Base-by-base conservation (phyloP, 228 moss, liverwort and hornwort genomes). In the Sphagnum magellanicum region DNA sequence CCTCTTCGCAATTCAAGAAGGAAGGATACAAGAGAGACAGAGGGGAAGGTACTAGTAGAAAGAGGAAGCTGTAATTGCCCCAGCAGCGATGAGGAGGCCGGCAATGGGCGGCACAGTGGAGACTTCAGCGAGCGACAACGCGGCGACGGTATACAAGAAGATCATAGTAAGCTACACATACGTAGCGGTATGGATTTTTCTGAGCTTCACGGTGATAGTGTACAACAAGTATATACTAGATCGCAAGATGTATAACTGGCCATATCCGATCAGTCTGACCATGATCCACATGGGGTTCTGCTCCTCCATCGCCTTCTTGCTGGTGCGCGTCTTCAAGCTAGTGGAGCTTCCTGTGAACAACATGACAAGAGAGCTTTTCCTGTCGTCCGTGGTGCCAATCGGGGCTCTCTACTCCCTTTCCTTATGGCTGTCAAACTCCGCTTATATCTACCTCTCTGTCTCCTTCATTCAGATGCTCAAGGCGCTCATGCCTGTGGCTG, bases 221-320 rank as follows among this genome's bases (percentile, higher is more conserved):
- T 87, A 83, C 87, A 87, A 87, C 81, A 87, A 87, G 79, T 87
- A 87, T 69, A 87, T 87, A 51, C 51, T 87, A n/a, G 87, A 87
- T 69, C 78, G 71, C 64, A 83, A 87, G 74, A 80, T 87, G 74
- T 87, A 87, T 69, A 81, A 87, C 76, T 87, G 87, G 87, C 83
- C 83, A 0, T 79, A 63, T 47, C 87, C 87, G 46, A 74, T 87
- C 72, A 83, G 78, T 53, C 87, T 87, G 16, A 87, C 87, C 10
- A 83, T 87, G 87, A 83, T 87, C 60, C 87, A 87, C 76, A 87
- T 87, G 87, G 87, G 73, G 0, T 87, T 87, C 80, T 87, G 83
- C 51, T 87, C 83, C 1, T 67, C 69, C 53, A 72, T 87, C 5
- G 83, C 87, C 8, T 53, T 83, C 60, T 53, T 83, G 4, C 76